phyloP scores from a whole-genome alignment of 192 early-diverging fungal genomes.

The Backusella sp. region DNA sequence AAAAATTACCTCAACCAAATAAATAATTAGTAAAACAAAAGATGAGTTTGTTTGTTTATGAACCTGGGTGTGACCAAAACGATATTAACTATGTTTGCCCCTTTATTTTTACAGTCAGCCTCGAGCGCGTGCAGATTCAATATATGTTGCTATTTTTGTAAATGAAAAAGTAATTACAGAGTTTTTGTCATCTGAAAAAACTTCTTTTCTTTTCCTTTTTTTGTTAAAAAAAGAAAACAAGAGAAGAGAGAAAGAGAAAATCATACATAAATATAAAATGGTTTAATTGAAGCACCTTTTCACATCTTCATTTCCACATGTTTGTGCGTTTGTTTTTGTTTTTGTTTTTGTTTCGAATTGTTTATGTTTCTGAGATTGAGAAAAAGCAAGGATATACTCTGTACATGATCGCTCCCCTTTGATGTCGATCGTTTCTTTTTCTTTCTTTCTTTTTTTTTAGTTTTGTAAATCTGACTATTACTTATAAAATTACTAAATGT shows the following conservation, averaged over 20 bases:
- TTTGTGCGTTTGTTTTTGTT: not conserved
- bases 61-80: not conserved
- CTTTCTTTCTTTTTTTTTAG: slow-evolving; percentile 5
- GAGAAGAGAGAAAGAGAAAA: not conserved
- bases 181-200: no score
- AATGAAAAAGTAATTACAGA: not conserved
- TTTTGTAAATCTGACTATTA: not conserved
- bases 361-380: not conserved
- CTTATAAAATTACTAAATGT: not conserved
- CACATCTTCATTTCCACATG: not conserved
- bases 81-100: not conserved
- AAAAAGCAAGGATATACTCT: not conserved
- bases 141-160: not conserved
- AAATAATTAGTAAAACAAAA: not conserved
- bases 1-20: not conserved
- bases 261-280: not conserved
- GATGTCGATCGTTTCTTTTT: not conserved
- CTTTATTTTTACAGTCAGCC: not conserved
- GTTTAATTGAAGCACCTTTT: not conserved
- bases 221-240: not conserved
- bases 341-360: slow-evolving; percentile 5
- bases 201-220: not conserved
- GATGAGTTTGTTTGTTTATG: not conserved
- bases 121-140: not conserved
- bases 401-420: not conserved